Conservation (phyloP, 73 alveolate species). For the Paramecium pentaurelia region DNA sequence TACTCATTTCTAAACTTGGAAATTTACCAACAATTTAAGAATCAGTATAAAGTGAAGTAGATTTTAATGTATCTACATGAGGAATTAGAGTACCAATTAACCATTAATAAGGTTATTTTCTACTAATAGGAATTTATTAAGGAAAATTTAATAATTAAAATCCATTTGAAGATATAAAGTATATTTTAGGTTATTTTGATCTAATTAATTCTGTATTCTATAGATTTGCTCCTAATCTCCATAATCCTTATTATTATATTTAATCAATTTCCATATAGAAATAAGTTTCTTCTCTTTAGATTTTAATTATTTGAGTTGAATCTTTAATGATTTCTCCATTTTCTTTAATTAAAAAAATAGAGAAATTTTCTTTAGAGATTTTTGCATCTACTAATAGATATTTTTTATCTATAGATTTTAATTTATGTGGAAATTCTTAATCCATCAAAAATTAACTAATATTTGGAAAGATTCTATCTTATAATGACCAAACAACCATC, state of each 20-base stretch:
- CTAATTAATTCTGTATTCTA: not conserved
- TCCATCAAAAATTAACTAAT: not conserved
- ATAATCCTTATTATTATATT: not conserved
- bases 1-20: conserved; percentile 9
- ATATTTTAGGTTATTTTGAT: not conserved
- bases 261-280: conserved; percentile 8
- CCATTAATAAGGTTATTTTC: not conserved
- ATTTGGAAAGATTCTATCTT: not conserved
- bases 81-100: conserved; percentile 28
- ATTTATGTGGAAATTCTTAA: not conserved
- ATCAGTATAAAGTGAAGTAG: not conserved
- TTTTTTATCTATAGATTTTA: not conserved
- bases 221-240: conserved; percentile 35
- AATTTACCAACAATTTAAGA: not conserved
- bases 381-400: not conserved
- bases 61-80: not conserved
- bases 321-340: not conserved
- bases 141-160: not conserved
- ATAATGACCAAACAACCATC: conserved; percentile 4
- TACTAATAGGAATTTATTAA: not conserved
- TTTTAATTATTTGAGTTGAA: not conserved
- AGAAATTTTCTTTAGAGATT: not conserved
- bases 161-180: not conserved
- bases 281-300: not conserved
- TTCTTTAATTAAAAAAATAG: not conserved